Base-by-base conservation (phyloP, 805 yeast species). In the Candida khao-thaluensis region DNA sequence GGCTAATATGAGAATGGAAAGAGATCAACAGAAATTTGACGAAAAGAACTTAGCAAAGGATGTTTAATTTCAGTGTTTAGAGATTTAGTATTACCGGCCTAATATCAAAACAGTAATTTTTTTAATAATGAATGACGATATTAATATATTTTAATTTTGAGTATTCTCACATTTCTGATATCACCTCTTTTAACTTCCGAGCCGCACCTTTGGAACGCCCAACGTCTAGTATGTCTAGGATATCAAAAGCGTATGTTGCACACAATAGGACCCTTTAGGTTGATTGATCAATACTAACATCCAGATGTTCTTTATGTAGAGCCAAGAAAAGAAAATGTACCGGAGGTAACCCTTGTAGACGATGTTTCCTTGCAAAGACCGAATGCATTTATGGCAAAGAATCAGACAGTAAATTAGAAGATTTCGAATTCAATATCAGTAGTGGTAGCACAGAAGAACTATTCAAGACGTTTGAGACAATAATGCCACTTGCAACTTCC, bases 1-100 rank as follows among this genome's bases (percentile, higher is more conserved):
- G 81, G 79, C 79, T 37, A 80, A 81, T 49, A 60, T 52, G 35
- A 62, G 69, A 38, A 64, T 76, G 42, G 81, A 76, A 35, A 49
- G 47, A 28, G 60, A 62, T n/a, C 79, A 76, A 49, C 74, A 34
- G 17, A 27, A 39, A 16, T 15, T 32, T 31, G 37, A 47, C 21
- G 44, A 47, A 17, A 41, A 41, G 17, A 22, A 27, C 18, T 28
- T 36, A 26, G 31, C 11, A 21, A 23, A 36, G 15, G 39, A 17
- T 9, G 38, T 26, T 23, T 35, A 35, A 20, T n/a, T n/a, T n/a
- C n/a, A n/a, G n/a, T n/a, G n/a, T 20, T 20, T 7, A 20, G 22
- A 20, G 22, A 20, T n/a, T n/a, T n/a, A n/a, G n/a, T n/a, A n/a
- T n/a, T n/a, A n/a, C n/a, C n/a, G n/a, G n/a, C n/a, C n/a, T n/a